These are phyloP conservation scores for Ustilaginoidea virens DNA, from an alignment of 2,329 filamentous ascomycete species.

Conservation along the genomic window DNA sequence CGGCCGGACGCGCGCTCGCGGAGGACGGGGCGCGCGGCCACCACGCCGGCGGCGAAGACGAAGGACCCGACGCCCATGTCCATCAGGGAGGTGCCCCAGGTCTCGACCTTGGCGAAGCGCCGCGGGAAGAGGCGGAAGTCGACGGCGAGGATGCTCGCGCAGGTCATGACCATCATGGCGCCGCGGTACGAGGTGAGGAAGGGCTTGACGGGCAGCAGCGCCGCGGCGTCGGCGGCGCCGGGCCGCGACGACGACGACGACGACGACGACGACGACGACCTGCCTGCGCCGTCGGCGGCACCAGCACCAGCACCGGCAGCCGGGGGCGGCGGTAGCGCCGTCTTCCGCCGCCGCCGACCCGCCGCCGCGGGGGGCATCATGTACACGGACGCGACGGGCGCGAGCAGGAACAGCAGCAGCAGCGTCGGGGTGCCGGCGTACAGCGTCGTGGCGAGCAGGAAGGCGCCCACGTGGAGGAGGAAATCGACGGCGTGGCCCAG, in stretches of 20 bases:
- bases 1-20: constrained; percentile 46
- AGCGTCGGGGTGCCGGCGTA: constrained; percentile 64
- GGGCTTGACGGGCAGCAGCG: constrained; percentile 74
- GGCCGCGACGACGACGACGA: too few species aligned
- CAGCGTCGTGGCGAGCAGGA: constrained; percentile 73
- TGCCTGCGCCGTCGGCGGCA: too few species aligned
- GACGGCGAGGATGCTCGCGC: constrained; percentile 85
- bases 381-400: constrained; percentile 52
- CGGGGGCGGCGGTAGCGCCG: too few species aligned
- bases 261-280: too few species aligned
- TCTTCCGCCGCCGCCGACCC: too few species aligned
- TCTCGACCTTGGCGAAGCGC: constrained; percentile 94
- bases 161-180: constrained; percentile 81
- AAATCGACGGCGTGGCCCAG: constrained; percentile 66
- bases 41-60: constrained; percentile 83
- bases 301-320: too few species aligned
- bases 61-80: constrained; percentile 95
- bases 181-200: constrained; percentile 89
- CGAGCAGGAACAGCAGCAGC: constrained; percentile 57
- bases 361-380: too few species aligned
- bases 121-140: constrained; percentile 89
- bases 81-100: constrained; percentile 99
- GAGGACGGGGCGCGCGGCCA: constrained; percentile 70
- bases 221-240: too few species aligned
- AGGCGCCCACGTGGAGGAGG: constrained; percentile 67